Percentiles rank a stretch among this genome's conserved stretches.
Conservation (phyloP, 139 green algal species). For the Micractinium conductrix region DNA sequence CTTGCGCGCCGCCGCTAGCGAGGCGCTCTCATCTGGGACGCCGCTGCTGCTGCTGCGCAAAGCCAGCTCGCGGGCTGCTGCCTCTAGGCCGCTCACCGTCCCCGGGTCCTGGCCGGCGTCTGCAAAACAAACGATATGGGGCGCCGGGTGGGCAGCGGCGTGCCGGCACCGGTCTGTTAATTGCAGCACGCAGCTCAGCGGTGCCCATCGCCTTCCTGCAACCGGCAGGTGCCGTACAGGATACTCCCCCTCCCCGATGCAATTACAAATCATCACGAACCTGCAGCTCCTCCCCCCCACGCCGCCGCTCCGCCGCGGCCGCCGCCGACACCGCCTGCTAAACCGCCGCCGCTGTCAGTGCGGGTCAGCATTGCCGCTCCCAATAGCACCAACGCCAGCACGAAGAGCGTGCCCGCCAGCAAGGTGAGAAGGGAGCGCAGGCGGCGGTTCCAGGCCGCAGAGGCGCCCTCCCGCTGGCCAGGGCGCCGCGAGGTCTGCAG, state of each 20-base stretch:
- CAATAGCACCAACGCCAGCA: not conserved
- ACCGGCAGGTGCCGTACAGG: not conserved
- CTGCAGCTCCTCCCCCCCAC: not conserved
- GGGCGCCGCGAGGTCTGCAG: not conserved
- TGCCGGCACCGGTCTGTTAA: not conserved
- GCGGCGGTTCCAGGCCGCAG: not conserved
- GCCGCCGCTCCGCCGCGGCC: not conserved
- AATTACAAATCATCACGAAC: not conserved
- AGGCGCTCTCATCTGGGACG: not conserved
- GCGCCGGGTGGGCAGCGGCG: not conserved
- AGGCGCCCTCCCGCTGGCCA: not conserved
- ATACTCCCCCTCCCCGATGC: not conserved
- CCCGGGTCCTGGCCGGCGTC: not conserved
- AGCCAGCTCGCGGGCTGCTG: not conserved
- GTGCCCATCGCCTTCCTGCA: not conserved
- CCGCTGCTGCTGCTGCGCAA: not conserved
- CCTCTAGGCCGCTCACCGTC: conserved; percentile 21
- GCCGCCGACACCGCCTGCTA: not conserved
- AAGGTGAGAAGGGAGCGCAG: not conserved
- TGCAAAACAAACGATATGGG: not conserved
- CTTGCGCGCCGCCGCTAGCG: not conserved
- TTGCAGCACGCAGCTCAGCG: not conserved
- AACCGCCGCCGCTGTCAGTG: not conserved
- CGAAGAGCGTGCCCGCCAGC: not conserved
- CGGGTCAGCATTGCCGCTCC: not conserved